Evolutionary conservation across 2,329 filamentous ascomycete species (phyloP).

Genomic region (Orbilia blumenaviensis): DNA sequence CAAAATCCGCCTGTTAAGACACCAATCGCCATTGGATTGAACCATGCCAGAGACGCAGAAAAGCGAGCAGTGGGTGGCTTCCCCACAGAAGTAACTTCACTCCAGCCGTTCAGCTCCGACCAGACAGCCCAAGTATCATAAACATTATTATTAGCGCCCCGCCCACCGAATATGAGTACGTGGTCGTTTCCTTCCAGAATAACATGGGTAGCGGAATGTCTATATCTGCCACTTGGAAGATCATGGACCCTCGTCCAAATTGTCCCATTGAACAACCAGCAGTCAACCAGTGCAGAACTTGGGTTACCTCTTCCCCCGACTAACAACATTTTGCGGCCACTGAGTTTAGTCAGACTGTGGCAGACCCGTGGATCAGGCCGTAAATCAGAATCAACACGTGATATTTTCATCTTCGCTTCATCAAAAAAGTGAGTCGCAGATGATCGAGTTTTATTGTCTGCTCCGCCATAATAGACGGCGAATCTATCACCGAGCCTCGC

Average conservation of each 20-base stretch:
- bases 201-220: conserved; percentile 72
- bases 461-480: conserved; percentile 34
- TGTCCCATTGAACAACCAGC: conserved; percentile 74
- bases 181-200: conserved; percentile 58
- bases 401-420: background rate
- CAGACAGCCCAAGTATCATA: conserved; percentile 69
- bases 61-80: conserved; percentile 66
- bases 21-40: background rate
- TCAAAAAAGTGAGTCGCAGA: conserved; percentile 18
- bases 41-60: conserved; percentile 64
- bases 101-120: conserved; percentile 66
- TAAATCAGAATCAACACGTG: background rate
- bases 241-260: conserved; percentile 72
- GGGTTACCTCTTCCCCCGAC: conserved; percentile 83
- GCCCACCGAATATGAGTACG: conserved; percentile 72
- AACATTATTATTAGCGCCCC: conserved; percentile 64
- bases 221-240: conserved; percentile 76
- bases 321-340: conserved; percentile 70
- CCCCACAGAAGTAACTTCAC: conserved; percentile 60
- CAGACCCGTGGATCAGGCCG: conserved; percentile 69
- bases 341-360: conserved; percentile 76
- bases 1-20: conserved; percentile 28
- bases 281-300: conserved; percentile 73
- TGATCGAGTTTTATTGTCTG: conserved; percentile 37
- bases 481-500: background rate